Conservation (phyloP, 2,329 filamentous ascomycete species). For the Trichophyton benhamiae region DNA sequence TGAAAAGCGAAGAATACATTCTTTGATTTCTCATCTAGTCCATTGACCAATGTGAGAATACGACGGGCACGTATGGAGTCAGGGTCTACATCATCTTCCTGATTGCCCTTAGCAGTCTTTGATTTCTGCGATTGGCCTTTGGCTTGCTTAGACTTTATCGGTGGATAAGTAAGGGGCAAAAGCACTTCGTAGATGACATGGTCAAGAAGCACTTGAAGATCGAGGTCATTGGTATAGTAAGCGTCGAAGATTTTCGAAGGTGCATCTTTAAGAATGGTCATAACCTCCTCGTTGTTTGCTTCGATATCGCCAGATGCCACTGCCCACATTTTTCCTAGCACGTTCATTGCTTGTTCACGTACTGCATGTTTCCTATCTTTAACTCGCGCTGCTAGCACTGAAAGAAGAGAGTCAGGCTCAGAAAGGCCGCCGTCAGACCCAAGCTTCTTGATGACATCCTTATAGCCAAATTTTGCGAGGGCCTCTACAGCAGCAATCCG, state of each 20-base stretch:
- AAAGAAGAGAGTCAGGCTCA: slow-evolving; percentile 65
- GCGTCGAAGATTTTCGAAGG: slow-evolving; percentile 76
- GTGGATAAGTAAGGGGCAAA: slow-evolving; percentile 79
- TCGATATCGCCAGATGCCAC: slow-evolving; percentile 79
- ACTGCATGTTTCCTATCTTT: slow-evolving; percentile 75
- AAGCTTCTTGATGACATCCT: slow-evolving; percentile 69
- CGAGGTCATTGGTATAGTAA: slow-evolving; percentile 78
- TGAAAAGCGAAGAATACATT: slow-evolving; percentile 83
- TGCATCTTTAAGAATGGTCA: slow-evolving; percentile 62
- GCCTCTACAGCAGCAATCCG: slow-evolving; percentile 78
- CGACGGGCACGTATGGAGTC: slow-evolving; percentile 67
- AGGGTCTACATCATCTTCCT: slow-evolving; percentile 29
- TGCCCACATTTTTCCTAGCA: slow-evolving; percentile 83
- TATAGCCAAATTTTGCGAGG: slow-evolving; percentile 67
- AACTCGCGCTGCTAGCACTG: slow-evolving; percentile 71
- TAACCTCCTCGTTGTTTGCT: slow-evolving; percentile 64
- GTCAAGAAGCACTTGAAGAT: slow-evolving; percentile 75
- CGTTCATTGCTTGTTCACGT: slow-evolving; percentile 72
- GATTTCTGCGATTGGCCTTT: slow-evolving; percentile 44
- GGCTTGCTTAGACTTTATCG: slow-evolving; percentile 44
- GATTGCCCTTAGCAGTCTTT: slow-evolving; percentile 25
- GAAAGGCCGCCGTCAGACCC: slow-evolving; percentile 62
- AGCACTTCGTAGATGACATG: slow-evolving; percentile 76
- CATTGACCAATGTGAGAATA: slow-evolving; percentile 67
- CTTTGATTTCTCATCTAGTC: slow-evolving; percentile 64